phyloP scores from a whole-genome alignment of 1,139 yeast species.

The Nematodospora anomalae region DNA sequence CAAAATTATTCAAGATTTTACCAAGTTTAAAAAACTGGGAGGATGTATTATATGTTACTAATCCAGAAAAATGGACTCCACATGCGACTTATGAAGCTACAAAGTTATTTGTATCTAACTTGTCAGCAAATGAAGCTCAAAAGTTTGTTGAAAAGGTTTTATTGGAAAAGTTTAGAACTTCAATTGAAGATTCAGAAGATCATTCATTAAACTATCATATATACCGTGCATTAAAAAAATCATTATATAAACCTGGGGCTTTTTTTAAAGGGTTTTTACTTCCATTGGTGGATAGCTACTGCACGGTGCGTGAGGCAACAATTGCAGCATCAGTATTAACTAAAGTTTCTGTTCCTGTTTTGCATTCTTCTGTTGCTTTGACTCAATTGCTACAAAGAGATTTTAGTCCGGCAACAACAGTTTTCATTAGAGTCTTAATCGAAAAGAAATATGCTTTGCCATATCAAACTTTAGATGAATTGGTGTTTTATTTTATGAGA shows the following conservation, averaged over 20 bases:
- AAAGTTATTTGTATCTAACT: conserved; percentile 84
- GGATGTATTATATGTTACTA: conserved; percentile 87
- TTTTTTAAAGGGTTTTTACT: conserved; percentile 94
- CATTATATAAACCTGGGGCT: conserved; percentile 95
- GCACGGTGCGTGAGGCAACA: conserved; percentile 90
- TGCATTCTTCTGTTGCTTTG: conserved; percentile 95
- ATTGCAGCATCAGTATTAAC: conserved; percentile 90
- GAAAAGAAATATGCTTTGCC: conserved; percentile 97
- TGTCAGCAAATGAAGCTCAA: conserved; percentile 86
- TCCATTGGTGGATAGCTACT: conserved; percentile 81
- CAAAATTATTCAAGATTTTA: conserved; percentile 89
- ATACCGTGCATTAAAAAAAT: conserved; percentile 86
- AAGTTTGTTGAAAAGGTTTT: conserved; percentile 74
- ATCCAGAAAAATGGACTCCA: conserved; percentile 95
- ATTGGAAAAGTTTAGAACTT: conserved; percentile 79
- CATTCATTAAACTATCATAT: conserved; percentile 82
- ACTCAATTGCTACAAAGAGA: conserved; percentile 82
- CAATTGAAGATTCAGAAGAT: conserved; percentile 74
- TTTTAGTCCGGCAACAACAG: conserved; percentile 84
- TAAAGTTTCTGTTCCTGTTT: conserved; percentile 88
- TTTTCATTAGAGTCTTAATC: conserved; percentile 81
- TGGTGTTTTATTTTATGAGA: conserved; percentile 93
- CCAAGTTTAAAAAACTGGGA: conserved; percentile 95
- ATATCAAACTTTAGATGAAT: conserved; percentile 90
- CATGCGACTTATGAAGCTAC: conserved; percentile 96